Base-by-base conservation (phyloP, 169 alveolate genomes). In the Plasmodium coatneyi region DNA sequence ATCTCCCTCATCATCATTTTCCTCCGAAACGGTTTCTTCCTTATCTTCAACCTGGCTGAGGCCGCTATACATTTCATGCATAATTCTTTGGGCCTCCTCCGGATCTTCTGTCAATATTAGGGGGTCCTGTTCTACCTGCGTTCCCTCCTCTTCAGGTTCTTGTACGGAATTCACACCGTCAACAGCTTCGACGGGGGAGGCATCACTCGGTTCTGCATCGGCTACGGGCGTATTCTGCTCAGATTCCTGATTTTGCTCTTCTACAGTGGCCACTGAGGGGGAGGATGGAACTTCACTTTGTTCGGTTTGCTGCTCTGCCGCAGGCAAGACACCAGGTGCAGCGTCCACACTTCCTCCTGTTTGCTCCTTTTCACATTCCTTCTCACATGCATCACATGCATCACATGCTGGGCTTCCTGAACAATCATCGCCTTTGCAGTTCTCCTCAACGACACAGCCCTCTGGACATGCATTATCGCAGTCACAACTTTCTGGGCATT, bases 21-120 rank as follows among this genome's bases (percentile, higher is more conserved):
- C 54, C 25, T 34, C 54, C 56, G 34, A 76, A 36, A 76, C 83
- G 30, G 54, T 10, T 76, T 76, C 54, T 43, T 76, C 83, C 66
- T n/a, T 9, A 76, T 76, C 10, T 1, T 5, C 32, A 22, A 60
- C 34, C 0, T 60, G 6, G 1, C 5, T 0, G 1, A 19, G 74
- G 9, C 14, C 74, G 0, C 6, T 19, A 60, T 16, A 60, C n/a
- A 19, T 60, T 60, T 60, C 74, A 22, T 3, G 7, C 3, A 60
- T n/a, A 28, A 22, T 28, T 4, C n/a, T 19, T 5, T 22, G 5
- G 32, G 25, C 14, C 32, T 16, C 74, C 5, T 60, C 74, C 39
- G 39, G 39, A 32, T 32, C 39, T 3, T 32, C 5, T 3, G 39
- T 32, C 39, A 32, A 32, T 32, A 32, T 32, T 32, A 32, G 39